These are phyloP conservation scores for Saccharomyces jurei DNA, from an alignment of 805 yeast species.

Conservation along the genomic window DNA sequence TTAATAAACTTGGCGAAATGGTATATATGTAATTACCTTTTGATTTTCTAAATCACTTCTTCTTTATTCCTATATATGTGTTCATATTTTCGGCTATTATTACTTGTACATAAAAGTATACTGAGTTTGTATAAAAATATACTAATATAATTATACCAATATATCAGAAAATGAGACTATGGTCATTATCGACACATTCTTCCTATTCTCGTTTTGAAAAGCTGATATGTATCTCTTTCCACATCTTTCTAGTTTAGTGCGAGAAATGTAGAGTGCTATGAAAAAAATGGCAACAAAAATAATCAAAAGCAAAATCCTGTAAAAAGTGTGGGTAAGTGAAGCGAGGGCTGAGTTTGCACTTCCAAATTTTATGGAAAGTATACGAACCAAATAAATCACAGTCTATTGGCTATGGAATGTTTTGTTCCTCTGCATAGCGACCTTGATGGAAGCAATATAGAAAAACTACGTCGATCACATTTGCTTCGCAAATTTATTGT, in stretches of 20 bases:
- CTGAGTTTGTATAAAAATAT: too few relatives aligned
- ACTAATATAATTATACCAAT: neutral
- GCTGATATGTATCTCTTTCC: neutral
- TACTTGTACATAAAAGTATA: neutral
- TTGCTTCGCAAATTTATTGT: slow-evolving; percentile 18
- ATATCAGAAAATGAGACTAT: neutral
- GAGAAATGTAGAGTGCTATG: neutral
- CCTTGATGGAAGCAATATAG: slow-evolving; percentile 3
- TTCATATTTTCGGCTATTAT: neutral
- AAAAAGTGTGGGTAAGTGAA: neutral
- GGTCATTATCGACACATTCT: neutral
- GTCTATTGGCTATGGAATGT: slow-evolving; percentile 13
- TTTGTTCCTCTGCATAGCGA: slow-evolving; percentile 15
- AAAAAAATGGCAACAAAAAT: neutral
- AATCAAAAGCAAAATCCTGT: neutral
- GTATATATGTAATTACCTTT: slow-evolving; percentile 18
- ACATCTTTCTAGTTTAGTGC: neutral
- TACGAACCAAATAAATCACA: neutral
- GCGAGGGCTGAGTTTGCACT: neutral
- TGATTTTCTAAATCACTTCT: neutral
- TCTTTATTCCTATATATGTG: neutral
- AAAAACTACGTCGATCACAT: slow-evolving; percentile 10
- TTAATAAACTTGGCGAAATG: slow-evolving; percentile 58
- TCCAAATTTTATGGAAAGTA: neutral
- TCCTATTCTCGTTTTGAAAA: neutral